A percentile compares a stretch with the other conserved stretches of the same genome.
phyloP scores from a whole-genome alignment of 495 filamentous ascomycete genomes.

The Patellaria atrata region DNA sequence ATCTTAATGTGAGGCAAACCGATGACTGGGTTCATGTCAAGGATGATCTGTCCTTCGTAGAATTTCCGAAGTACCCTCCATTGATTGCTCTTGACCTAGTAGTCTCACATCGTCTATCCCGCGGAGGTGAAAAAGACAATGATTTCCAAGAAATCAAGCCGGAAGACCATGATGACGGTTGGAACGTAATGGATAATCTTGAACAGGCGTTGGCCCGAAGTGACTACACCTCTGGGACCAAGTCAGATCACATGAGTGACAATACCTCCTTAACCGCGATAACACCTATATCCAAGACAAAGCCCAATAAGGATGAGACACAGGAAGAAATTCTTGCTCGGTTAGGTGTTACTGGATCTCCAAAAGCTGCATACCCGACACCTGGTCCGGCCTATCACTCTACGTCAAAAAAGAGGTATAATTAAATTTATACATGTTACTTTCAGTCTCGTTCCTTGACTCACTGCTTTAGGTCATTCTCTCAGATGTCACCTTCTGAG shows the following conservation, averaged over 20 bases:
- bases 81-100: slow-evolving; percentile 19
- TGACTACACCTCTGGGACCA: background rate
- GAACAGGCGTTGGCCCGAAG: slow-evolving; percentile 21
- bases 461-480: too few relatives aligned
- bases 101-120: slow-evolving; percentile 19
- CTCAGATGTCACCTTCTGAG: too few relatives aligned
- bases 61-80: slow-evolving; percentile 14
- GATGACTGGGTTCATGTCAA: slow-evolving; percentile 23
- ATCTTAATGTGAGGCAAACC: slow-evolving; percentile 25
- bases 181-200: slow-evolving; percentile 24
- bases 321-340: slow-evolving; percentile 28
- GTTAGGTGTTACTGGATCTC: slow-evolving; percentile 27
- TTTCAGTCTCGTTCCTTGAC: too few relatives aligned
- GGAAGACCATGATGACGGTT: slow-evolving; percentile 9
- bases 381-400: slow-evolving; percentile 17
- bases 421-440: too few relatives aligned
- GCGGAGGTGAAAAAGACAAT: slow-evolving; percentile 11
- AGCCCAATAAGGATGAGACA: slow-evolving; percentile 6
- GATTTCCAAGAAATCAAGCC: slow-evolving; percentile 8
- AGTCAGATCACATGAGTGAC: background rate
- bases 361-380: slow-evolving; percentile 24
- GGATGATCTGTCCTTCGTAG: slow-evolving; percentile 24
- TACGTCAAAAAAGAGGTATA: too few relatives aligned
- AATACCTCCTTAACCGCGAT: slow-evolving; percentile 1
- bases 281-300: slow-evolving; percentile 3